Evolutionary conservation across 805 yeast species (phyloP).

Genomic region (Debaryomyces hansenii): DNA sequence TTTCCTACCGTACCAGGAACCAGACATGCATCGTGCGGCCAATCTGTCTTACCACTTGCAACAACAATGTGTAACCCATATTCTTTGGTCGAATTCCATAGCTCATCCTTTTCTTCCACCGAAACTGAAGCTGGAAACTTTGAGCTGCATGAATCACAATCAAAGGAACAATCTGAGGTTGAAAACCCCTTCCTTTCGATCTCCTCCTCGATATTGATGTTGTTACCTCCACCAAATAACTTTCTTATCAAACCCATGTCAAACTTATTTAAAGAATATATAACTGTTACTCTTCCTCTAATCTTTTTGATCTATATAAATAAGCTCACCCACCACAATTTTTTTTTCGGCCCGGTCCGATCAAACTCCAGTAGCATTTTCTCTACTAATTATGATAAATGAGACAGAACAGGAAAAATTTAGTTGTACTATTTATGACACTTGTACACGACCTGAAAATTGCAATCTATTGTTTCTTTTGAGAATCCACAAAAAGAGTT

Average conservation of each 20-base stretch:
- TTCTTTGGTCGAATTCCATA: constrained; percentile 73
- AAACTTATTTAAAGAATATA: background rate
- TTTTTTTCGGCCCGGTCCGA: background rate
- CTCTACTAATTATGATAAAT: background rate
- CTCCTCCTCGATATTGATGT: constrained; percentile 1
- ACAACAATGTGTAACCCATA: constrained; percentile 72
- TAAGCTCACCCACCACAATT: background rate
- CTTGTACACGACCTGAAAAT: background rate
- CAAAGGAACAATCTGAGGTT: constrained; percentile 49
- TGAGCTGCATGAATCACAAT: constrained; percentile 56
- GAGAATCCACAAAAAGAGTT: too few relatives aligned
- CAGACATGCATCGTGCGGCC: constrained; percentile 75
- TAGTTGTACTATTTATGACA: background rate
- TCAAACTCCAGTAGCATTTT: too few relatives aligned
- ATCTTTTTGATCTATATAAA: background rate
- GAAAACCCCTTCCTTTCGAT: constrained; percentile 18
- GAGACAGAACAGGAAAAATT: background rate
- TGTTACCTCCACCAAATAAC: background rate
- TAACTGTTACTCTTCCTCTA: background rate
- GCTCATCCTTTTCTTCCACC: constrained; percentile 31
- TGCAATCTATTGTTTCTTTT: too few relatives aligned
- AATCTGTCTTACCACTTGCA: constrained; percentile 81
- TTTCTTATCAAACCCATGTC: constrained; percentile 2
- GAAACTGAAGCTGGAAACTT: constrained; percentile 53
- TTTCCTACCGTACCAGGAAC: constrained; percentile 44